These are phyloP conservation scores for Sicyos edulis DNA, from an alignment of 306 rosid genomes.

Conservation along the genomic window DNA sequence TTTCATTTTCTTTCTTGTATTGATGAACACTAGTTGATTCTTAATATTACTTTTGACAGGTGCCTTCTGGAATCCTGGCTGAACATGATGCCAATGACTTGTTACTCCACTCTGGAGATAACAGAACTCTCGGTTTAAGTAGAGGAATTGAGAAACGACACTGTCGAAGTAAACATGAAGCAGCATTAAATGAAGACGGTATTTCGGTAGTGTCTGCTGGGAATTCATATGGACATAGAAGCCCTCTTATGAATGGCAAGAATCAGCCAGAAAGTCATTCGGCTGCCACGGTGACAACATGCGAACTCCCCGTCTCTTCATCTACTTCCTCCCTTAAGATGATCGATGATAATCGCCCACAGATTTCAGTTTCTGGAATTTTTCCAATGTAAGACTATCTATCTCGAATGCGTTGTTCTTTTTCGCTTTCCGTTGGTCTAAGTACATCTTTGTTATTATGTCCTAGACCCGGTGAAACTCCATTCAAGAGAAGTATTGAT, in stretches of 20 bases:
- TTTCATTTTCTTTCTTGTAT: not conserved
- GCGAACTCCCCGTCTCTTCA: constrained; percentile 37
- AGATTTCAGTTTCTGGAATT: constrained; percentile 34
- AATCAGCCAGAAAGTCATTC: constrained; percentile 40
- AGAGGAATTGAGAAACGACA: constrained; percentile 40
- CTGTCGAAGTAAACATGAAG: constrained; percentile 30
- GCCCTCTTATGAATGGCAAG: constrained; percentile 41
- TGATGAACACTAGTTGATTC: not conserved
- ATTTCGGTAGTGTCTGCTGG: constrained; percentile 33
- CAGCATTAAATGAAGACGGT: constrained; percentile 24
- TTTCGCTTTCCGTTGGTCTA: no score
- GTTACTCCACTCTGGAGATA: constrained; percentile 45
- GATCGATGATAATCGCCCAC: constrained; percentile 32
- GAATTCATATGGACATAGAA: constrained; percentile 34
- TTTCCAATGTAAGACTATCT: constrained; percentile 45
- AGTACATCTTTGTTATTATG: constrained; percentile 24
- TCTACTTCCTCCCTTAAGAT: constrained; percentile 36
- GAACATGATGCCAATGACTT: constrained; percentile 63
- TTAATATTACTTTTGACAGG: constrained; percentile 24
- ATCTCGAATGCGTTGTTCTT: not conserved
- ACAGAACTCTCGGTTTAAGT: constrained; percentile 30
- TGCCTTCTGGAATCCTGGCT: constrained; percentile 46
- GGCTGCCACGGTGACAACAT: constrained; percentile 27
- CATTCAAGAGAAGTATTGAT: constrained; percentile 78
- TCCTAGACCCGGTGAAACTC: constrained; percentile 64